Evolutionary conservation across 495 filamentous ascomycete genomes (phyloP), one percentile per base, ranked within the genome.

Genomic region (Trypethelium eluteriae): DNA sequence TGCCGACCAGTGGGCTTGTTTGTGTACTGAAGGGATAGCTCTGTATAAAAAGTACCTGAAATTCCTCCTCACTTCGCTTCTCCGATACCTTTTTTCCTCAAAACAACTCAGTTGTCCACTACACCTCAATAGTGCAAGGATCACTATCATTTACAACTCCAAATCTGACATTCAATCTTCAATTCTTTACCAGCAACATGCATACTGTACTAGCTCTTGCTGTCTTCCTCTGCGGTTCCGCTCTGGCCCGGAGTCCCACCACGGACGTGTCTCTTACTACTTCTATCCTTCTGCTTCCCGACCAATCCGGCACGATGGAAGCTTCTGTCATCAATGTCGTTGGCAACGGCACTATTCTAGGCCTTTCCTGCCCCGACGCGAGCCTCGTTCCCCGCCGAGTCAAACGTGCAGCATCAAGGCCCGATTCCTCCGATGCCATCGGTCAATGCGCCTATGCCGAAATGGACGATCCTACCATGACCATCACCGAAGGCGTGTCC

Each of bases 401-500:
- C n/a, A 25, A 53, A 25, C 12, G 49, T 5, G 11, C 5, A n/a
- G 9, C 11, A 5, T 14, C 10, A 11, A 2, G 1, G 5, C 5
- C 10, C n/a, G 16, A 53, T 25, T 46, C 41, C 41, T 46, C 41
- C 14, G 14, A 9, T 46, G 9, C 41, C 41, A 9, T 16, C 14
- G 14, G 41, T 46, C 49, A 53, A 18, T 53, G 49, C n/a, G 49
- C 49, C 11, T 18, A 14, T 5, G 2, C 49, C 49, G 16, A 18
- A 11, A 16, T 53, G 49, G 41, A 14, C 41, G n/a, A 53, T 25
- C 5, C 9, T 11, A 53, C 11, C 11, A 14, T 53, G 5, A 53
- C 49, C n/a, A 53, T 53, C 49, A 53, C 49, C 49, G 49, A 53
- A 53, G 49, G 49, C n/a, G 10, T 5, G 5, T 53, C n/a, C n/a